A percentile compares a stretch with the other conserved stretches of the same genome.
Conservation (phyloP, 192 early-diverging fungal genomes). For the Polychytrium aggregatum region DNA sequence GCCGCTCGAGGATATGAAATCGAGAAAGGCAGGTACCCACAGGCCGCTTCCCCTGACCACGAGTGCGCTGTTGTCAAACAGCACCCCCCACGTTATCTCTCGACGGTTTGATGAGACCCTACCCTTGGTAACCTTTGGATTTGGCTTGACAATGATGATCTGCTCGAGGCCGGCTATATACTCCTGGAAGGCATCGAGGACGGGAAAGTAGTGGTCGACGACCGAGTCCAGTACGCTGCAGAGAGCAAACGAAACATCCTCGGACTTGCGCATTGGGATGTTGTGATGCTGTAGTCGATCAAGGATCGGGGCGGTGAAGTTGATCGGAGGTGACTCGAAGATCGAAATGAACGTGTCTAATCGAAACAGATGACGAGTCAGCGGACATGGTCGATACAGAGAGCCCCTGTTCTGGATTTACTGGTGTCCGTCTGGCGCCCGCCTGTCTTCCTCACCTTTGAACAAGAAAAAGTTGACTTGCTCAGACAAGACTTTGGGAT, state of each 20-base stretch:
- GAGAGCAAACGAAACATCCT: constrained; percentile 21
- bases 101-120: no score
- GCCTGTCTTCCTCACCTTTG: constrained; percentile 11
- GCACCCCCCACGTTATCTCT: no score
- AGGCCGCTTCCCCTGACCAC: no score
- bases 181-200: constrained; percentile 12
- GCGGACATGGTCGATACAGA: no score
- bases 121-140: constrained; percentile 14
- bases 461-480: constrained; percentile 19
- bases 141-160: constrained; percentile 10
- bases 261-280: constrained; percentile 11
- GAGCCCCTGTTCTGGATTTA: no score
- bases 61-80: no score
- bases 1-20: no score
- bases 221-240: constrained; percentile 18
- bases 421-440: no score
- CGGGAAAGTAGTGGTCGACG: constrained; percentile 20
- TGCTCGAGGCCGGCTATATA: constrained; percentile 10
- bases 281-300: constrained; percentile 6
- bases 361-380: no score
- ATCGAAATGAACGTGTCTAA: constrained; percentile 19
- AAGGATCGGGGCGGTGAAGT: constrained; percentile 7
- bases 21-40: no score
- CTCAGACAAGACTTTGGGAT: no score
- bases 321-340: constrained; percentile 15